phyloP scores from a whole-genome alignment of 768 basidiomycete genomes.

The Tylopilus rubrobrunneus region DNA sequence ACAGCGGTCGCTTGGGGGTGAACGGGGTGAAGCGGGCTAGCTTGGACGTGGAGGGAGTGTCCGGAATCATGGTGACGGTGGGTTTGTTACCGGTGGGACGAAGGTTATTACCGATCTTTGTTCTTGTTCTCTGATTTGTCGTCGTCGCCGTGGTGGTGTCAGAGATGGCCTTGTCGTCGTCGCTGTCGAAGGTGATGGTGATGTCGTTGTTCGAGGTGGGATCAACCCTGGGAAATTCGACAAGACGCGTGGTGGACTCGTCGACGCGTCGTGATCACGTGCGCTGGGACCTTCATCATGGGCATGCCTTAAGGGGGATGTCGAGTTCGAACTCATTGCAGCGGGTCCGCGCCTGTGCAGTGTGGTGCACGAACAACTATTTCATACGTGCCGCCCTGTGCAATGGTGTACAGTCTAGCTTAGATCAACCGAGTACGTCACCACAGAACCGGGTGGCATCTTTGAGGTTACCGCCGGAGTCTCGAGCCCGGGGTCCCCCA shows the following conservation, averaged over 20 bases:
- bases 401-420: too few relatives aligned
- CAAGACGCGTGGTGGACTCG: slow-evolving; percentile 17
- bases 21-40: slow-evolving; percentile 43
- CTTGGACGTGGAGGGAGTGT: slow-evolving; percentile 33
- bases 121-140: not conserved
- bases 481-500: too few relatives aligned
- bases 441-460: too few relatives aligned
- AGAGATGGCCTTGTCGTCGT: not conserved
- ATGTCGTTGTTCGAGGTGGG: not conserved
- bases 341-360: too few relatives aligned
- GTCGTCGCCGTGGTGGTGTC: not conserved
- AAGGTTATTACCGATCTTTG: not conserved
- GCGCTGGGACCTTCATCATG: not conserved
- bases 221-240: slow-evolving; percentile 31
- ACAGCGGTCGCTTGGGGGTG: slow-evolving; percentile 53
- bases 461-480: too few relatives aligned
- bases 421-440: too few relatives aligned
- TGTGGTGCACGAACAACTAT: too few relatives aligned
- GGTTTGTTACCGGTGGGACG: not conserved
- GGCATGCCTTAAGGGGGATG: too few relatives aligned
- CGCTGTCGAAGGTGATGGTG: not conserved
- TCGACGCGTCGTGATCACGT: slow-evolving; percentile 30
- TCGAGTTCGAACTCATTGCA: too few relatives aligned
- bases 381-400: too few relatives aligned
- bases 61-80: not conserved